Evolutionary conservation across 768 basidiomycete genomes (phyloP), one percentile per base, ranked within the genome.

Genomic region (Termitomyces sp.): DNA sequence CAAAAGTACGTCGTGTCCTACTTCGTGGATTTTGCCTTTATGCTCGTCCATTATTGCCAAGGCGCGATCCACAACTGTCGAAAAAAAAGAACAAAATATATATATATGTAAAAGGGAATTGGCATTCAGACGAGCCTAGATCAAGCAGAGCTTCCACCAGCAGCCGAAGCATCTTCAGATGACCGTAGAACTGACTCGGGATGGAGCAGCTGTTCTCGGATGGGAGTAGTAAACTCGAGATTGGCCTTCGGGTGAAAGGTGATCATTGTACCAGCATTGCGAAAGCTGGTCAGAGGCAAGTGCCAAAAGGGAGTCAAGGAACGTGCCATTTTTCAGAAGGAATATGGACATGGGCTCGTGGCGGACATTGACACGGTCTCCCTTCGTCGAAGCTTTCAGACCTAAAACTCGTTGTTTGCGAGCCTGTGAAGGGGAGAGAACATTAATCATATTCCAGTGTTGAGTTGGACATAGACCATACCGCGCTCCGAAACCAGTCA

Each of bases 1-100:
- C 25, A 84, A 66, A 23, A 89, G 76, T 17, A 86, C 77, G 32
- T 79, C 70, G 43, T 77, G 76, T 64, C 88, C 86, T 30, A 86
- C 74, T 60, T 79, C 69, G 48, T 81, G 71, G 42, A 88, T 79
- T 61, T 80, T 81, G 56, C 75, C 69, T 57, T 85, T 84, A 65
- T 86, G 88, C 58, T 83, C 81, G 54, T 88, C 86, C 37, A 86
- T 78, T 21, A 88, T 76, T 60, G 85, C 82, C 17, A 89, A 66
- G 0, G 82, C 77, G 34, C 80, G 76, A 66, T 89, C 87, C 6
- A 87, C 85, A 19, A 83, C 84, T 85, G 44, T 37, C 23, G 11
- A 47, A 28, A 47, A 17, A 5, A 12, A 25, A n/a, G 40, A 25
- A 40, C 16, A 25, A 23, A n/a, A n/a, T n/a, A n/a, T n/a, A n/a